Evolutionary conservation across 2,329 filamentous ascomycete species (phyloP).

Genomic region (Microcyclospora pomicola): DNA sequence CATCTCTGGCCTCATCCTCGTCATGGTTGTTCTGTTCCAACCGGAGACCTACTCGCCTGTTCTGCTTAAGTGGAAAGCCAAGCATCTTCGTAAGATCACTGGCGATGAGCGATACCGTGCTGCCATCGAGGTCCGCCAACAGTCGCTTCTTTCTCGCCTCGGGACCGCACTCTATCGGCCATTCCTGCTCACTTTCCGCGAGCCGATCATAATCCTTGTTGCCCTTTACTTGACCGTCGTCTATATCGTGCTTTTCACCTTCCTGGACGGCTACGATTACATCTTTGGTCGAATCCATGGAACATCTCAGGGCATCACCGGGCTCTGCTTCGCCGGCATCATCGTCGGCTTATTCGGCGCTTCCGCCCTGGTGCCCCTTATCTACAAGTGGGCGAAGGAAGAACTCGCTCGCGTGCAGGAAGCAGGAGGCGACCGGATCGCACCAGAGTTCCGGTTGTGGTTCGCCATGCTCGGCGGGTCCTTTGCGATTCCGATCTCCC

Average conservation of each 20-base stretch:
- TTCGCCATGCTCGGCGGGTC: conserved; percentile 36
- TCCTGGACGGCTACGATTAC: conserved; percentile 38
- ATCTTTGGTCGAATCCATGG: conserved; percentile 38
- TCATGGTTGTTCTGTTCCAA: conserved; percentile 27
- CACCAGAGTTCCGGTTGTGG: conserved; percentile 42
- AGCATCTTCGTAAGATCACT: conserved; percentile 18
- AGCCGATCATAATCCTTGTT: conserved; percentile 35
- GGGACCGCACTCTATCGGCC: conserved; percentile 29
- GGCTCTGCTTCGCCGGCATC: conserved; percentile 36
- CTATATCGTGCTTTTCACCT: conserved; percentile 32
- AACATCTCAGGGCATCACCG: conserved; percentile 31
- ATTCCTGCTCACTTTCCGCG: conserved; percentile 28
- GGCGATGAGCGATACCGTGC: conserved; percentile 34
- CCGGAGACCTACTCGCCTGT: conserved; percentile 38
- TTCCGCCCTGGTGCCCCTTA: conserved; percentile 28
- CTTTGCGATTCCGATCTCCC: conserved; percentile 35
- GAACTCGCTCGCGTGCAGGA: conserved; percentile 30
- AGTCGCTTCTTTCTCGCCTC: conserved; percentile 25
- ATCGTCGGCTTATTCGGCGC: conserved; percentile 27
- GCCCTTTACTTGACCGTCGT: conserved; percentile 36
- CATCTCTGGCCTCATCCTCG: conserved; percentile 17
- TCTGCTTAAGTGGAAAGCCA: conserved; percentile 24
- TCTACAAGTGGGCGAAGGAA: conserved; percentile 32
- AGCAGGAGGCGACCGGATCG: conserved; percentile 25
- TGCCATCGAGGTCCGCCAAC: conserved; percentile 31